Base-by-base conservation (phyloP, 164 flowering plant genomes). In the Stephania cephalantha region DNA sequence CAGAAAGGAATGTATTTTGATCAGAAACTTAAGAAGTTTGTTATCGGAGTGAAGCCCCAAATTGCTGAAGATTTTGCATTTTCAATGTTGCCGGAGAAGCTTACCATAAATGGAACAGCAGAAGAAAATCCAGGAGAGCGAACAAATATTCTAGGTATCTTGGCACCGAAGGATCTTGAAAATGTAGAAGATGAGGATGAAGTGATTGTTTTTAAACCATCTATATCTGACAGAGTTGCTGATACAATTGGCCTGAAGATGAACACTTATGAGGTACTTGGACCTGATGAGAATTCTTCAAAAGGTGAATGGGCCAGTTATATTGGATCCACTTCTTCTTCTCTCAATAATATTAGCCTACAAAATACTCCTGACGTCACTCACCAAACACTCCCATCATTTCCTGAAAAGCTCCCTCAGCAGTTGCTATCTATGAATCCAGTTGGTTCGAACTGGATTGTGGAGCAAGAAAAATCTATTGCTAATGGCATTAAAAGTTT, bases 191-290 rank as follows among this genome's bases (percentile, higher is more conserved):
- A 94, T 50, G 99, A 94, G 69, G 98, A 93, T 76, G 98, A 94
- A 84, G 97, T 80, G 53, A 94, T 96, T 82, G 93, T 96, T 71
- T 96, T 96, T 74, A 89, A 87, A 82, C 98, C 99, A 46, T 68
- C 84, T 53, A 78, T 83, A 61, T 74, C 78, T 75, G 97, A 92
- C 78, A 94, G 86, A 84, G 84, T 79, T 53, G 50, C 68, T 35
- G 87, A 84, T 71, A 80, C 69, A 11, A 44, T 70, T 53, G 77
- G 73, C 79, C 79, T 82, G 22, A 83, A 78, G 9, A 35, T 67
- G 80, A 46, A 68, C 13, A 68, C 87, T 7, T 64, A 76, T 66
- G 89, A 79, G 70, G 81, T 80, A 68, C 75, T 78, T 67, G 82
- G 70, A 52, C 82, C 82, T 78, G 80, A 68, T 30, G 78, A 74